Evolutionary conservation across 2,329 filamentous ascomycete species (phyloP), one percentile per base, ranked within the genome.

Genomic region (Metarhizium rileyi): DNA sequence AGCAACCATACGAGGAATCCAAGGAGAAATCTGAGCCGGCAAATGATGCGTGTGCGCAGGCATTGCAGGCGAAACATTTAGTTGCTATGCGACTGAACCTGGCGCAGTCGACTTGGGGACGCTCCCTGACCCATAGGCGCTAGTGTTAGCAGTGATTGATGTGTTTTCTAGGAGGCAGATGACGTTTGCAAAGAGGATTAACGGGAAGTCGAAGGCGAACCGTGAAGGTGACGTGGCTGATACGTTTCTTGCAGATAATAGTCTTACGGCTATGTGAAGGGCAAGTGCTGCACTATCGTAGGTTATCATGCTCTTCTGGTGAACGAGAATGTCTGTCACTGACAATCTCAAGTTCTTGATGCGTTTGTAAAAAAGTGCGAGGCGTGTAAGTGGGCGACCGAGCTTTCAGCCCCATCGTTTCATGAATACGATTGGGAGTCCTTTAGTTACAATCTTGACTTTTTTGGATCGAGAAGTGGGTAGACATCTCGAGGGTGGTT

Each of bases 91-190:
- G 70, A 16, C 53, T 74, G 48, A 67, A 64, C 50, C 64, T 68
- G 0, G 61, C 62, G 1, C 46, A 73, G 14, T 65, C 66, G 22
- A 54, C 58, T 9, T 58, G 26, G 61, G 22, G 27, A 28, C 16
- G 10, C 27, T 46, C n/a, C 71, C 70, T 0, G 48, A 58, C 23
- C 52, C 66, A 12, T 65, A 74, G 53, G 48, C 73, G 14, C 60
- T 75, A 43, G 56, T 72, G 6, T 59, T 72, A 12, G 58, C 69
- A 3, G 63, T 52, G 9, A 59, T 70, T 10, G 71, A 74, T 50
- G 71, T 74, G 33, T 54, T 73, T 7, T 1, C 56, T 65, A 14
- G 70, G 74, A 57, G 35, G 44, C 25, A 45, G 27, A 22, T 45
- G 44, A 27, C 44, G 8, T 45, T 45, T 22, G 20, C 67, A 70